Percentiles rank a stretch among this genome's conserved stretches.
These are phyloP conservation scores for Pontederia paniculata DNA, from an alignment of 176 grass and related monocot species.

Conservation along the genomic window DNA sequence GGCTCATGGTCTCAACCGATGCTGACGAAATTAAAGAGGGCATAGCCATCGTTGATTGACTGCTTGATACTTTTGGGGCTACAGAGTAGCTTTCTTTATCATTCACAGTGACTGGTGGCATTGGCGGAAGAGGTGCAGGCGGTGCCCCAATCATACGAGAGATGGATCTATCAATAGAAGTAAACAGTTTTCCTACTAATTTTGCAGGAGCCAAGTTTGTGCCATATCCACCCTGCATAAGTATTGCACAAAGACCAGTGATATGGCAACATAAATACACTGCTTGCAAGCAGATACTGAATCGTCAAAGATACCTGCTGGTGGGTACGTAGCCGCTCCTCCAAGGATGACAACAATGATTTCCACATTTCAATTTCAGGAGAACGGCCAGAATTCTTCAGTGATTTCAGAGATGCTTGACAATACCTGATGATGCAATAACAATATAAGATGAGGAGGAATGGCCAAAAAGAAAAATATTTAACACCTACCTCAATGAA, in stretches of 20 bases:
- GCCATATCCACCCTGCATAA: conserved; percentile 69
- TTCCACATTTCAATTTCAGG: conserved; percentile 93
- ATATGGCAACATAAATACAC: conserved; percentile 12
- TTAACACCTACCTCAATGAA: conserved; percentile 60
- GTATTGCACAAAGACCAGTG: background rate
- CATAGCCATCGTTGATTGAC: conserved; percentile 71
- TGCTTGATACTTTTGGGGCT: conserved; percentile 63
- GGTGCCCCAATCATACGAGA: conserved; percentile 91
- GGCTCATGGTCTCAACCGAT: conserved; percentile 64
- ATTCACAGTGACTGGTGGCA: conserved; percentile 43
- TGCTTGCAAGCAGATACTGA: background rate
- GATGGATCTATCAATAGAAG: conserved; percentile 70
- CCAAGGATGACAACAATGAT: conserved; percentile 62
- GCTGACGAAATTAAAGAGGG: conserved; percentile 57
- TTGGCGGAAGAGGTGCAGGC: conserved; percentile 46
- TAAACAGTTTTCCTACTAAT: conserved; percentile 86
- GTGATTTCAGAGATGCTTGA: conserved; percentile 78
- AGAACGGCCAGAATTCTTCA: conserved; percentile 69
- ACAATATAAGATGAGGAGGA: conserved; percentile 4
- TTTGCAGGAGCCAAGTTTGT: conserved; percentile 74
- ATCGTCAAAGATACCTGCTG: conserved; percentile 48
- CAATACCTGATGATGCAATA: conserved; percentile 58
- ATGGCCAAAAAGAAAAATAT: conserved; percentile 12
- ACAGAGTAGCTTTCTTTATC: conserved; percentile 42
- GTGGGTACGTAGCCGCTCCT: conserved; percentile 80